Percentiles rank a stretch among this genome's conserved stretches.
Conservation (phyloP, 495 filamentous ascomycete species). For the Daldinia concentrica region DNA sequence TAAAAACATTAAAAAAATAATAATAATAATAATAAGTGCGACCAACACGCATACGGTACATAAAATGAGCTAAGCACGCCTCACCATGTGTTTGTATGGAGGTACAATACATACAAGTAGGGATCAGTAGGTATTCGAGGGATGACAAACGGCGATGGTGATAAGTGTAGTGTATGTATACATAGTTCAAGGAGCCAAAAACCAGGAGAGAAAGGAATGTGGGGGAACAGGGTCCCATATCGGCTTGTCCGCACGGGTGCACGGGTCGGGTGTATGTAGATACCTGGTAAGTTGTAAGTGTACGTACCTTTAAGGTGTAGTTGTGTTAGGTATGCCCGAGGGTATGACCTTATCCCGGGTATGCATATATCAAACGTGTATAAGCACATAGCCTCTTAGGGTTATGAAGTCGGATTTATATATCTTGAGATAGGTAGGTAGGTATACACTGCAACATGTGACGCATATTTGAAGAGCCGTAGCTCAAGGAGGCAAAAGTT, state of each 20-base stretch:
- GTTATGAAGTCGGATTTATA: not conserved
- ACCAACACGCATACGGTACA: not conserved
- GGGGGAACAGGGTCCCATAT: constrained; percentile 19
- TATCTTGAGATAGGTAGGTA: not conserved
- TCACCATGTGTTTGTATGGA: not conserved
- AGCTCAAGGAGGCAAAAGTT: not conserved
- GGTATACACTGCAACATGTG: not conserved
- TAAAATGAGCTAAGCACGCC: not conserved
- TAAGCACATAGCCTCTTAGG: not conserved
- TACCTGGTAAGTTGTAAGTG: not conserved
- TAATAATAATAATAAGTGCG: not conserved
- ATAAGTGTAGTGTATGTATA: not conserved
- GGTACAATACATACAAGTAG: not conserved
- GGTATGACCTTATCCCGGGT: not conserved
- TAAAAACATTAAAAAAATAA: not conserved
- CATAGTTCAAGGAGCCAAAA: not conserved
- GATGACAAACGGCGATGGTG: not conserved
- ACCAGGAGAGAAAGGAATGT: constrained; percentile 17
- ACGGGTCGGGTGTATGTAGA: not conserved
- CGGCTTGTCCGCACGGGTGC: constrained; percentile 7
- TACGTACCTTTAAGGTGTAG: not conserved
- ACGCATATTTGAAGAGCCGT: constrained; percentile 1
- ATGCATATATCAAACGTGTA: not conserved
- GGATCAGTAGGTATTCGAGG: not conserved
- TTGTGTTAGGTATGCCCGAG: not conserved